phyloP scores from a whole-genome alignment of 78 protist genomes.

The Dictyostelium purpureum region DNA sequence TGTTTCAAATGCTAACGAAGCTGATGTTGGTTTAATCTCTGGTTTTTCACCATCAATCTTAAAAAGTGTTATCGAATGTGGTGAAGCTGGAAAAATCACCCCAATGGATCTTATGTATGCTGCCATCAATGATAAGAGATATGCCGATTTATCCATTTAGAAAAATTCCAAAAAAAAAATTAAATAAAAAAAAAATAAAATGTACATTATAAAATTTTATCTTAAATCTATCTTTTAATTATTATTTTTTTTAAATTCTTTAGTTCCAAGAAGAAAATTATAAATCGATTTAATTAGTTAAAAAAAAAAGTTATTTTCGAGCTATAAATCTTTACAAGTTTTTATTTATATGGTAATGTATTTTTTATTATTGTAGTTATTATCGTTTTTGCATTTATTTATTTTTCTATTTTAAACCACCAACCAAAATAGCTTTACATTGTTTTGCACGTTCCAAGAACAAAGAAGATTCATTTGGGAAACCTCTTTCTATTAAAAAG shows the following conservation, averaged over 20 bases:
- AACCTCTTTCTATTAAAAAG: conserved; percentile 68
- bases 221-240: no score
- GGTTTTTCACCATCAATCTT: conserved; percentile 76
- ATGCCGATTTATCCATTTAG: conserved; percentile 14
- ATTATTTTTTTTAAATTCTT: no score
- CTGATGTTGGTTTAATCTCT: conserved; percentile 65
- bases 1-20: not conserved
- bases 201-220: no score
- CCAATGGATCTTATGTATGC: conserved; percentile 19
- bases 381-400: not conserved
- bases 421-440: conserved; percentile 65
- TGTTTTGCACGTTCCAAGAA: conserved; percentile 67
- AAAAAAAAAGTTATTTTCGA: no score
- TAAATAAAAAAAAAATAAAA: no score
- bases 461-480: conserved; percentile 43
- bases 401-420: conserved; percentile 32
- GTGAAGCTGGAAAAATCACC: conserved; percentile 7
- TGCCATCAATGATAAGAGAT: conserved; percentile 34
- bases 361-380: not conserved
- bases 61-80: conserved; percentile 57
- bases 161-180: no score
- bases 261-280: no score
- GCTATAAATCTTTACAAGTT: no score
- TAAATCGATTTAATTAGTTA: not conserved
- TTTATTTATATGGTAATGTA: no score